A percentile compares a stretch with the other conserved stretches of the same genome.
These are phyloP conservation scores for Mortierella sp. DNA, from an alignment of 371 early-diverging fungal genomes.

Conservation along the genomic window DNA sequence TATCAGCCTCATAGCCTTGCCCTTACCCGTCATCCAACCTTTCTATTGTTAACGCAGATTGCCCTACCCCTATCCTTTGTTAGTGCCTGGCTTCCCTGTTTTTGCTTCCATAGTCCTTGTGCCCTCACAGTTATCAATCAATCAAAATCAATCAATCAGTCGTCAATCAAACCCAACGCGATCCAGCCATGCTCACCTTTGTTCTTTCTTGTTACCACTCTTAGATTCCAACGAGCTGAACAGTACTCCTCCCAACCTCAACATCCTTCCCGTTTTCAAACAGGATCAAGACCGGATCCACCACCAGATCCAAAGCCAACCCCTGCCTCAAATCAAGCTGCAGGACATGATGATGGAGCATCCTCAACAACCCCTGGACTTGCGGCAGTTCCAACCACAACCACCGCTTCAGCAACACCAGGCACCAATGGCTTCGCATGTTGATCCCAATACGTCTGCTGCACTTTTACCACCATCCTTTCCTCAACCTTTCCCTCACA, in stretches of 20 bases:
- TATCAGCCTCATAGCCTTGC: no score
- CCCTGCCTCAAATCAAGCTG: conserved; percentile 2
- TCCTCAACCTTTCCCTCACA: background rate
- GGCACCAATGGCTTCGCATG: conserved; percentile 1
- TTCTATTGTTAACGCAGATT: no score
- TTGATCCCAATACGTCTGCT: conserved; percentile 4
- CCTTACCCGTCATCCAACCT: no score
- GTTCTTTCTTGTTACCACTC: conserved; percentile 1
- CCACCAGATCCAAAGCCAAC: conserved; percentile 4
- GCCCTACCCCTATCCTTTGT: no score
- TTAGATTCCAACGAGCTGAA: conserved; percentile 19
- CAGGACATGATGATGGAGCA: conserved; percentile 53
- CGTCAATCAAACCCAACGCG: background rate
- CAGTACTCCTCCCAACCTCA: background rate
- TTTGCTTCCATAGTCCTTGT: background rate
- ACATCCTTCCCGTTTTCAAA: background rate
- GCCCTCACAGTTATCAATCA: conserved; percentile 10
- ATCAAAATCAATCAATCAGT: conserved; percentile 1
- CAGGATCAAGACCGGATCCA: conserved; percentile 7
- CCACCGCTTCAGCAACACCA: conserved; percentile 22
- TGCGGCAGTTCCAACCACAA: conserved; percentile 38
- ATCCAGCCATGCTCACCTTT: background rate
- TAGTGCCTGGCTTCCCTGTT: no score
- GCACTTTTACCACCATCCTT: conserved; percentile 7
- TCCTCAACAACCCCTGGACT: conserved; percentile 46